phyloP scores from a whole-genome alignment of 2,329 filamentous ascomycete genomes.

The Herpomyces periplanetae region DNA sequence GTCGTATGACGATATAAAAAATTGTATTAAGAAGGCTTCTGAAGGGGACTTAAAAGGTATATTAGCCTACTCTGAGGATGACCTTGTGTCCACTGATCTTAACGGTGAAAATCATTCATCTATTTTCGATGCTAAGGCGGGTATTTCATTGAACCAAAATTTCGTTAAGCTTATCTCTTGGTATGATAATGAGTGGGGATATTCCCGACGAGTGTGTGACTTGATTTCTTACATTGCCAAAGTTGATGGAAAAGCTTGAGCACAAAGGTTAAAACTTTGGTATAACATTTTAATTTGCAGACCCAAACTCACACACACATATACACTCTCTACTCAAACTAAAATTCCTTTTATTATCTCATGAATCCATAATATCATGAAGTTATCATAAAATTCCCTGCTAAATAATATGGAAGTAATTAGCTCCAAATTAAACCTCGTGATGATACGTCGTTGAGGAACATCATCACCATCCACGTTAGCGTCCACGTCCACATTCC shows the following conservation, averaged over 20 bases:
- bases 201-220: slow-evolving; percentile 32
- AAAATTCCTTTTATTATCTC: no score
- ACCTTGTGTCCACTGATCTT: slow-evolving; percentile 69
- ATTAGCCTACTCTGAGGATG: slow-evolving; percentile 81
- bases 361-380: no score
- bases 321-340: no score
- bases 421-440: no score
- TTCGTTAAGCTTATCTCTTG: slow-evolving; percentile 94
- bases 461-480: no score
- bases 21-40: slow-evolving; percentile 20
- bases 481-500: no score
- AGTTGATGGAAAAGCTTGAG: slow-evolving; percentile 9
- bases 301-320: no score
- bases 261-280: no score
- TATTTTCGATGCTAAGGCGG: slow-evolving; percentile 97
- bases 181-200: slow-evolving; percentile 99
- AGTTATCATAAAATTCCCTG: no score
- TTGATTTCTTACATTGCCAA: slow-evolving; percentile 9
- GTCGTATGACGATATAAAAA: slow-evolving; percentile 68
- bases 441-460: no score
- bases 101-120: slow-evolving; percentile 74
- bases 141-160: slow-evolving; percentile 91
- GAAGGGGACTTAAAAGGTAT: slow-evolving; percentile 17
- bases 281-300: no score
- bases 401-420: no score